Evolutionary conservation across 2,329 filamentous ascomycete species (phyloP), one percentile per base, ranked within the genome.

Genomic region (Fusarium drepaniforme): DNA sequence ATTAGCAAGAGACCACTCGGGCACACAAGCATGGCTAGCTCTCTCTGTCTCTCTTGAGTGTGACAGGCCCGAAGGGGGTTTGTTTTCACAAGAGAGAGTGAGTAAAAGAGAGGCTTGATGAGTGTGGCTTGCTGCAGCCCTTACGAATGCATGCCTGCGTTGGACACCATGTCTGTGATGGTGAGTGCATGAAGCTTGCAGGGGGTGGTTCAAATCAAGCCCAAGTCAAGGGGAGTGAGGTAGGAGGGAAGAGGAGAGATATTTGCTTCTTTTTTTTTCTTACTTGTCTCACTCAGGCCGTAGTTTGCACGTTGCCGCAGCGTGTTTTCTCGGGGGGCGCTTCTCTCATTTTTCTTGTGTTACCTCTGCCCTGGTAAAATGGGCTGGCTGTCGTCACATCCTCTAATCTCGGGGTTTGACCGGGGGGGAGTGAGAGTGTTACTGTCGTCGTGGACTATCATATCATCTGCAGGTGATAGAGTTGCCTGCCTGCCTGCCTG

Each of bases 101-200:
- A 33, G n/a, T 16, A 16, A 16, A 16, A 38, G 44, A 46, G 44
- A 57, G 53, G 53, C 53, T 57, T 37, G n/a, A 21, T 37, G n/a
- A 23, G 53, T 57, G 53, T 37, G 33, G 58, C 66, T 49, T 64
- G 68, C 58, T 35, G 35, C 44, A 60, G 58, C 30, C 44, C 25
- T 51, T 35, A 35, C 46, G 28, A 51, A 75, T 74, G 72, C 72
- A 72, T 51, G 69, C 25, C 64, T 71, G 62, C 30, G 71, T 56
- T 68, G 60, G 71, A 56, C 44, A 49, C 28, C 62, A 53, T 75
- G 65, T 73, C 70, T 75, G 72, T 75, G 72, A 75, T 35, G 69
- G 64, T 23, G 62, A 63, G 61, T 73, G 73, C 73, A 75, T 75
- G 51, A 57, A 69, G 59, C 51, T 72, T 64, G 75, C 69, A 70